Evolutionary conservation across 2,329 filamentous ascomycete genomes (phyloP).

Genomic region (Zelopaecilomyces penicillatus): DNA sequence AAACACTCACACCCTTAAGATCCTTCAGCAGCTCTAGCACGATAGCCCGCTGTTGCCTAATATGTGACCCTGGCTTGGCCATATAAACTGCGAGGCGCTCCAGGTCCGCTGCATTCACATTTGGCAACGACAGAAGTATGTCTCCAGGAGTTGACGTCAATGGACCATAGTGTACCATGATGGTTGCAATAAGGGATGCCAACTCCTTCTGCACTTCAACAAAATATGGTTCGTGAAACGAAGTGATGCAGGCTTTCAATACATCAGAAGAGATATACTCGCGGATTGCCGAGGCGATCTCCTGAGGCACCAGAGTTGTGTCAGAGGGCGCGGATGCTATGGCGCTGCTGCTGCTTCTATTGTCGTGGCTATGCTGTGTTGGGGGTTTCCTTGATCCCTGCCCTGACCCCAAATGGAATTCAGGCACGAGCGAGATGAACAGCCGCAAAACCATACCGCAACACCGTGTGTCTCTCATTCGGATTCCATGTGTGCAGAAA

Average conservation of each 20-base stretch:
- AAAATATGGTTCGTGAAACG: conserved; percentile 91
- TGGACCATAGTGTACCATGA: conserved; percentile 67
- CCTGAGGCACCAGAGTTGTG: conserved; percentile 39
- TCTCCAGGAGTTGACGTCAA: conserved; percentile 61
- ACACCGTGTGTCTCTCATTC: conserved; percentile 82
- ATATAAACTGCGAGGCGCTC: conserved; percentile 55
- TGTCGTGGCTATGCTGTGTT: conserved; percentile 17
- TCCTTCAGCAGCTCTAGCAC: conserved; percentile 80
- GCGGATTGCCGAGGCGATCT: conserved; percentile 60
- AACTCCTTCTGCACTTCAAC: conserved; percentile 93
- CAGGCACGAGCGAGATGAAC: conserved; percentile 75
- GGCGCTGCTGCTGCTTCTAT: conserved; percentile 12
- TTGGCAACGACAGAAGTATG: conserved; percentile 73
- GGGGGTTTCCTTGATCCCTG: conserved; percentile 17
- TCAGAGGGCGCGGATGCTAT: conserved; percentile 15
- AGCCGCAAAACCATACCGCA: conserved; percentile 79
- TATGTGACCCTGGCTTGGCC: conserved; percentile 47
- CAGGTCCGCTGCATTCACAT: conserved; percentile 61
- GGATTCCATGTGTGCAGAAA: conserved; percentile 84
- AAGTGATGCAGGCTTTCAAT: conserved; percentile 80
- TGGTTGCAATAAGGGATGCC: conserved; percentile 76
- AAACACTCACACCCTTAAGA: conserved; percentile 82
- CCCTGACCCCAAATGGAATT: conserved; percentile 56
- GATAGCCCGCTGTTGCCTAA: conserved; percentile 70
- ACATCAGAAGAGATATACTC: conserved; percentile 88